Conservation (phyloP, 768 basidiomycete species). For the Tephrocybe sp. region DNA sequence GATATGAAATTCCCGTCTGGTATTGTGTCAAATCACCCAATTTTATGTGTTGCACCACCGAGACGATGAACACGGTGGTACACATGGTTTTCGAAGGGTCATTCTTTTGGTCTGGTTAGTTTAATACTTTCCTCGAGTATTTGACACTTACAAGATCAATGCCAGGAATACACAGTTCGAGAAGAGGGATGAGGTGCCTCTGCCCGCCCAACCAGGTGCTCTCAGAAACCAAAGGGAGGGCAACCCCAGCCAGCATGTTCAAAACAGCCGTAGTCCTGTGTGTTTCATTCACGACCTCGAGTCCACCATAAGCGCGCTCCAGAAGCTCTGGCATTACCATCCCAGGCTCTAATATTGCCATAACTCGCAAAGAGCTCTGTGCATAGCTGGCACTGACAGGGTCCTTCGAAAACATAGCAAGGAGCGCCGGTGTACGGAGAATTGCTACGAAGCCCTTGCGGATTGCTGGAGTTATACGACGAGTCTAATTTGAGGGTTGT, state of each 20-base stretch:
- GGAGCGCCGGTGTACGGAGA: conserved; percentile 82
- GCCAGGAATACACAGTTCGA: conserved; percentile 88
- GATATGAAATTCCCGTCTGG: conserved; percentile 54
- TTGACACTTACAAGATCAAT: conserved; percentile 72
- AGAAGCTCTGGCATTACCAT: conserved; percentile 90
- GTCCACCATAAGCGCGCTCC: conserved; percentile 86
- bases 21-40: conserved; percentile 73
- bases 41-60: conserved; percentile 73
- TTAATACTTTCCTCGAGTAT: conserved; percentile 1
- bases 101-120: conserved; percentile 45
- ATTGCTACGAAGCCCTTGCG: conserved; percentile 79
- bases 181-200: conserved; percentile 82
- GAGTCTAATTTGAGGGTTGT: conserved; percentile 48
- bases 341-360: conserved; percentile 80
- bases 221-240: conserved; percentile 76
- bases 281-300: conserved; percentile 95
- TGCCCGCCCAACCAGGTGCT: conserved; percentile 83
- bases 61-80: conserved; percentile 75
- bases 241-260: conserved; percentile 76
- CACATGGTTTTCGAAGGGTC: conserved; percentile 81
- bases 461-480: conserved; percentile 78
- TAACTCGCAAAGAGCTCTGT: conserved; percentile 72
- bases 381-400: conserved; percentile 77
- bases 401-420: conserved; percentile 92
- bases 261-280: conserved; percentile 92